These are phyloP conservation scores for Sanghuangporus weigelae DNA, from an alignment of 1,284 basidiomycete species.

Conservation along the genomic window DNA sequence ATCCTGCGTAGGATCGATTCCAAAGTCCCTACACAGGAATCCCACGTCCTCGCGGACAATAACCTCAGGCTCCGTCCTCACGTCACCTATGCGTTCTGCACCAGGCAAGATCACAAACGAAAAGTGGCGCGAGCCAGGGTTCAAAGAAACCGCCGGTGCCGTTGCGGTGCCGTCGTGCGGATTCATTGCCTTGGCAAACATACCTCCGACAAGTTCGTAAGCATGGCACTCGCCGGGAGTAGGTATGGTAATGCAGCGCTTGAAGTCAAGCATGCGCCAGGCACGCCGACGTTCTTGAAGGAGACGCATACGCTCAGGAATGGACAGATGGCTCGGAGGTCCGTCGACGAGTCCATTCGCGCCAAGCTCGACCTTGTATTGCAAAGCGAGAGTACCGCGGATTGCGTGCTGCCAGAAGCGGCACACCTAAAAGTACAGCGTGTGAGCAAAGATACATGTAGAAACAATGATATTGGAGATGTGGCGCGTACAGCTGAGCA, in stretches of 20 bases:
- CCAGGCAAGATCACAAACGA: conserved; percentile 37
- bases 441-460: neutral
- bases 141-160: neutral
- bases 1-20: conserved; percentile 60
- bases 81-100: neutral
- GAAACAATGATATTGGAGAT: neutral
- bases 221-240: conserved; percentile 41
- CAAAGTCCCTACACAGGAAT: conserved; percentile 47
- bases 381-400: conserved; percentile 34
- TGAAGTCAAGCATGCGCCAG: conserved; percentile 40
- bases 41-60: conserved; percentile 36
- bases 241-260: conserved; percentile 25
- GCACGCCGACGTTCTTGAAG: conserved; percentile 35
- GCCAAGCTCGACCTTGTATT: conserved; percentile 45
- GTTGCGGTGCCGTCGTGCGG: conserved; percentile 4
- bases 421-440: conserved; percentile 34
- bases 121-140: conserved; percentile 30
- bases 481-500: conserved; percentile 22
- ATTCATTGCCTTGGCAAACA: conserved; percentile 42
- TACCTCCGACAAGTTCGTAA: conserved; percentile 53
- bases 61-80: conserved; percentile 15
- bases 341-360: conserved; percentile 41
- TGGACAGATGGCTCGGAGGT: neutral
- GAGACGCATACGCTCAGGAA: conserved; percentile 33
- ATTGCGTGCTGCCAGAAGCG: conserved; percentile 30